Percentiles rank a stretch among this genome's conserved stretches.
Conservation (phyloP, 257 asterid genomes). For the Schizonepeta tenuifolia region DNA sequence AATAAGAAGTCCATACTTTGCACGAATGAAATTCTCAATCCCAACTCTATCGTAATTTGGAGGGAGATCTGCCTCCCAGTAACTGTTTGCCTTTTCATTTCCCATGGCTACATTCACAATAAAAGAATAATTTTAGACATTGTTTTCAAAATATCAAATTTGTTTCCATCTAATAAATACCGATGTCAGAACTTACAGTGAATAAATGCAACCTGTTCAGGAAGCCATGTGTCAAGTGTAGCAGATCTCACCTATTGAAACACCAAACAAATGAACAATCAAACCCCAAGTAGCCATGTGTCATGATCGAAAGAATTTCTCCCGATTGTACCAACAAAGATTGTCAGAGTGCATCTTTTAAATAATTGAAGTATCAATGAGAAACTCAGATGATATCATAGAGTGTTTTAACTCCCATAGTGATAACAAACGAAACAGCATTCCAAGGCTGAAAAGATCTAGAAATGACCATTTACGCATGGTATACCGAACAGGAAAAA, state of each 20-base stretch:
- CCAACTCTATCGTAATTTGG: slow-evolving; percentile 99
- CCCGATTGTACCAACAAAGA: not conserved
- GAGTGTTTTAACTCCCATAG: slow-evolving; percentile 6
- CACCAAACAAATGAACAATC: slow-evolving; percentile 25
- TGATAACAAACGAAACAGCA: not conserved
- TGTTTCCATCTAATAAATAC: slow-evolving; percentile 11
- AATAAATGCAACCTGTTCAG: slow-evolving; percentile 97
- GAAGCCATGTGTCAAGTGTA: slow-evolving; percentile 99
- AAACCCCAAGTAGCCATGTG: slow-evolving; percentile 24
- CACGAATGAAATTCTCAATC: slow-evolving; percentile 98
- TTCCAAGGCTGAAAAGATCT: not conserved
- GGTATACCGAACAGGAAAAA: slow-evolving; percentile 11
- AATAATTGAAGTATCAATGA: slow-evolving; percentile 1
- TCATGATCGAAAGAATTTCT: not conserved
- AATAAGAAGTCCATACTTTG: slow-evolving; percentile 67
- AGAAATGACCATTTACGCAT: not conserved
- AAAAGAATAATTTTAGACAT: slow-evolving; percentile 24
- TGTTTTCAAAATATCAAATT: not conserved
- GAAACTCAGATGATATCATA: slow-evolving; percentile 20
- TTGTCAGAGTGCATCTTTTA: not conserved
- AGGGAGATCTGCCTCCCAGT: slow-evolving; percentile 99
- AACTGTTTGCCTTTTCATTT: slow-evolving; percentile 92
- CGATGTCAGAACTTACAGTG: slow-evolving; percentile 66
- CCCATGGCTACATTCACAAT: slow-evolving; percentile 79
- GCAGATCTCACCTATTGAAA: slow-evolving; percentile 92